Conservation (phyloP, 2,329 filamentous ascomycete genomes). For the Phaeomoniella chlamydospora region DNA sequence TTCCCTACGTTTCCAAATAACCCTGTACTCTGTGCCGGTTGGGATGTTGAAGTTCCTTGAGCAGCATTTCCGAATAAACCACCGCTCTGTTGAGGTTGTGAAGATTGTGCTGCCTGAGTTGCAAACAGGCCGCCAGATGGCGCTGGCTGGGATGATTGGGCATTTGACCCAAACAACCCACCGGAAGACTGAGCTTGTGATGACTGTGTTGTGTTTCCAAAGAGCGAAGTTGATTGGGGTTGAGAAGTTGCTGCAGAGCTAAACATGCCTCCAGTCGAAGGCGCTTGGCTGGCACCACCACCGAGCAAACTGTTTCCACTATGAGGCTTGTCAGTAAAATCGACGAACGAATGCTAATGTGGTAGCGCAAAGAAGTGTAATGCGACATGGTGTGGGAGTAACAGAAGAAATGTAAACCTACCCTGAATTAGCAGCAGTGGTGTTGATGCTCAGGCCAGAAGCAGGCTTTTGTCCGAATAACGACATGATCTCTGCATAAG, state of each 20-base stretch:
- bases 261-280: slow-evolving; percentile 7
- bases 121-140: slow-evolving; percentile 14
- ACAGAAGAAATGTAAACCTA: not conserved
- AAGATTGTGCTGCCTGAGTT: slow-evolving; percentile 5
- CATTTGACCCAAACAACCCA: slow-evolving; percentile 16
- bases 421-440: slow-evolving; percentile 2
- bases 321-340: no score
- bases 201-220: slow-evolving; percentile 15
- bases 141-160: slow-evolving; percentile 17
- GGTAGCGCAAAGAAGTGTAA: slow-evolving; percentile 6
- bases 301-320: slow-evolving; percentile 19
- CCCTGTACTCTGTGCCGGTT: slow-evolving; percentile 4
- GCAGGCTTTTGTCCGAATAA: not conserved
- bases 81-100: slow-evolving; percentile 12
- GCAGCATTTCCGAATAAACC: slow-evolving; percentile 14
- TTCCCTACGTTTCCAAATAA: slow-evolving; percentile 17
- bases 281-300: not conserved
- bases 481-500: no score
- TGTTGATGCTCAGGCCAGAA: slow-evolving; percentile 2
- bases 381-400: slow-evolving; percentile 11
- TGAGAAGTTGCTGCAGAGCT: slow-evolving; percentile 3
- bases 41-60: slow-evolving; percentile 8
- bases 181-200: no score
- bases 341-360: no score
- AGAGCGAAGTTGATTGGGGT: slow-evolving; percentile 13